Evolutionary conservation across 176 grass and related monocot genomes (phyloP).

Genomic region (Pharus latifolius): DNA sequence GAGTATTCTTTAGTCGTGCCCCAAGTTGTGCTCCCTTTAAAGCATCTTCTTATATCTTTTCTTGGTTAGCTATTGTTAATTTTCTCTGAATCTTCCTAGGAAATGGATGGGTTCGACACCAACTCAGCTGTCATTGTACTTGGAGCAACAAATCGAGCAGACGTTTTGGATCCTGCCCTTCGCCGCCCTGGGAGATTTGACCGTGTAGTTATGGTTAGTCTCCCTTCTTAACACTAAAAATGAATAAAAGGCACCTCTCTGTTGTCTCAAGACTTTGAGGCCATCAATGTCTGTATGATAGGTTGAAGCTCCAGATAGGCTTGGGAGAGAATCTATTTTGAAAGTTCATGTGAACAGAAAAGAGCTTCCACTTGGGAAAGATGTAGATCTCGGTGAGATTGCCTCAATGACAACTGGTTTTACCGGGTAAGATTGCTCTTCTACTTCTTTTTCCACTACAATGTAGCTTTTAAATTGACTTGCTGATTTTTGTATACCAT

Average conservation of each 20-base stretch:
- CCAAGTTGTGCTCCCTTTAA: background rate
- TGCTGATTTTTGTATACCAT: conserved; percentile 11
- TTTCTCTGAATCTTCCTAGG: conserved; percentile 27
- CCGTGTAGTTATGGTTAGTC: conserved; percentile 85
- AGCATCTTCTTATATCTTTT: background rate
- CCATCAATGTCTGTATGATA: conserved; percentile 24
- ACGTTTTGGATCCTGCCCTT: conserved; percentile 93
- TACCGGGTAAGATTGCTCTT: conserved; percentile 58
- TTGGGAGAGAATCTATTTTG: conserved; percentile 92
- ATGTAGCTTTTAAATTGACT: conserved; percentile 14
- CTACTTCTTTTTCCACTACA: background rate
- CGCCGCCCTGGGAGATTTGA: conserved; percentile 97
- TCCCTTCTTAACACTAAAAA: conserved; percentile 3
- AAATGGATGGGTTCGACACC: conserved; percentile 99
- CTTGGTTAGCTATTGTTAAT: conserved; percentile 15
- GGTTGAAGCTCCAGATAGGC: conserved; percentile 94
- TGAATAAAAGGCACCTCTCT: background rate
- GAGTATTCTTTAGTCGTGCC: background rate
- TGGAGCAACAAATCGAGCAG: conserved; percentile 92
- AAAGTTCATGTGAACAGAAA: conserved; percentile 83
- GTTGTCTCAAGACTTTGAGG: background rate
- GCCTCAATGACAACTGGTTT: conserved; percentile 98
- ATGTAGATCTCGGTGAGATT: conserved; percentile 89
- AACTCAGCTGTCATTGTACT: conserved; percentile 95
- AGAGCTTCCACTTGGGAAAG: conserved; percentile 79